Base-by-base conservation (phyloP, 2,329 filamentous ascomycete genomes). In the Phaeosphaeria sp. region DNA sequence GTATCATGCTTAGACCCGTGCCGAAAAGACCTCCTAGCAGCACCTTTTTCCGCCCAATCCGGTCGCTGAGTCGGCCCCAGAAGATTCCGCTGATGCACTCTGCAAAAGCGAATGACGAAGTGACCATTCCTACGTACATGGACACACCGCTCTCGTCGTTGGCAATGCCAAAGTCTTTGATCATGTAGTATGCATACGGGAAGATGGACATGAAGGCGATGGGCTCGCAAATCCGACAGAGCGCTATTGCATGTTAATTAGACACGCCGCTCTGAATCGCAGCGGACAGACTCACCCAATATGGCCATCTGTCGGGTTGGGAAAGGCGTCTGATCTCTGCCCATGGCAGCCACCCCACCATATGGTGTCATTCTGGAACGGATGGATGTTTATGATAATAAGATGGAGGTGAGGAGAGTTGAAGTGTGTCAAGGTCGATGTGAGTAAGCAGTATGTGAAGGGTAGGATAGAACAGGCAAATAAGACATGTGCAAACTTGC, bases 171-270 rank as follows among this genome's bases (percentile, higher is more conserved):
- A 98, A 98, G 60, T 93, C 92, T 71, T 93, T 85, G 68, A 98
- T 90, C 95, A 99, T 98, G 82, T 91, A 94, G 82, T 97, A 98
- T 68, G 96, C 93, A 78, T 98, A 99, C 1, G 95, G 95, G 76
- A 99, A 98, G 68, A 98, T 97, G 53, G 93, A 97, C 92, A 97
- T 98, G 84, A 99, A 98, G 6, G 95, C 95, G 77, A 99, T 98
- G 52, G 95, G 95, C 77, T 99, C 95, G 83, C 93, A 97, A 82
- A 99, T 94, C 73, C 95, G 90, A 80, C 93, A 97, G 72, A 97
- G 84, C 46, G 93, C 93, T 96, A 63, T 6, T 18, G 52, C 33
- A 23, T 17, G 18, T 49, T 49, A 49, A 56, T 61, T 43, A 56
- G 54, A 48, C 47, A 30, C 20, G 33, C n/a, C 27, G 33, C 23